These are phyloP conservation scores for Aspergillus sp. DNA, from an alignment of 2,329 filamentous ascomycete species.

Conservation along the genomic window DNA sequence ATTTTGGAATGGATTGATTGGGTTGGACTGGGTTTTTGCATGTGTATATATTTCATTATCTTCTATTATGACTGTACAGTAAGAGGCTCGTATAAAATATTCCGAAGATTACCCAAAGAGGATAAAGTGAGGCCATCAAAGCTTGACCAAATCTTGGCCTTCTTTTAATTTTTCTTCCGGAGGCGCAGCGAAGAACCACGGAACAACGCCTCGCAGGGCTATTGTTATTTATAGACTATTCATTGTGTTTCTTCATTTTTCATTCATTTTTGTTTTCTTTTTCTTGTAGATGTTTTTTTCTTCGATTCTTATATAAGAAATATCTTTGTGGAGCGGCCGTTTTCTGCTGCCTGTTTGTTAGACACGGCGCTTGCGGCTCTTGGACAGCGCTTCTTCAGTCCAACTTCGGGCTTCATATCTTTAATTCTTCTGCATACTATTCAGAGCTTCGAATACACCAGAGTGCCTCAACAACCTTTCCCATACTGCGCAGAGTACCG, in stretches of 20 bases:
- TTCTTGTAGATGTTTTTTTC: not conserved
- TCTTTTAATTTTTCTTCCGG: not conserved
- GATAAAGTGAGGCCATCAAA: not conserved
- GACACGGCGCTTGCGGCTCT: not conserved
- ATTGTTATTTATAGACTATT: not conserved
- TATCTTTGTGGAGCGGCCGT: not conserved
- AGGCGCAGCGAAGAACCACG: too few species aligned
- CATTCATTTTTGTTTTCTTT: not conserved
- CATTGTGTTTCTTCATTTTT: not conserved
- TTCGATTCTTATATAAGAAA: not conserved
- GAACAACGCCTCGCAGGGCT: not conserved
- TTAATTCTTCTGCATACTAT: not conserved
- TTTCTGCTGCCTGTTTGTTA: not conserved
- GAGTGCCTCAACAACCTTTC: too few species aligned
- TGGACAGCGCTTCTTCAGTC: too few species aligned
- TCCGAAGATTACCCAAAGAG: not conserved
- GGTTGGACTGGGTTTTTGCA: not conserved
- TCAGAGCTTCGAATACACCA: too few species aligned
- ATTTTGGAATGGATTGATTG: not conserved
- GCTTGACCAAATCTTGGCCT: constrained; percentile 13
- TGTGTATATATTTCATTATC: not conserved
- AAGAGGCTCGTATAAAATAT: not conserved
- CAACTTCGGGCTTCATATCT: not conserved
- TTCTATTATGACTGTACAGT: not conserved
- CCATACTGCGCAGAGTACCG: too few species aligned